A percentile compares a stretch with the other conserved stretches of the same genome.
phyloP scores from a whole-genome alignment of 2,329 filamentous ascomycete genomes.

The Chrysosphaeria jannelii region DNA sequence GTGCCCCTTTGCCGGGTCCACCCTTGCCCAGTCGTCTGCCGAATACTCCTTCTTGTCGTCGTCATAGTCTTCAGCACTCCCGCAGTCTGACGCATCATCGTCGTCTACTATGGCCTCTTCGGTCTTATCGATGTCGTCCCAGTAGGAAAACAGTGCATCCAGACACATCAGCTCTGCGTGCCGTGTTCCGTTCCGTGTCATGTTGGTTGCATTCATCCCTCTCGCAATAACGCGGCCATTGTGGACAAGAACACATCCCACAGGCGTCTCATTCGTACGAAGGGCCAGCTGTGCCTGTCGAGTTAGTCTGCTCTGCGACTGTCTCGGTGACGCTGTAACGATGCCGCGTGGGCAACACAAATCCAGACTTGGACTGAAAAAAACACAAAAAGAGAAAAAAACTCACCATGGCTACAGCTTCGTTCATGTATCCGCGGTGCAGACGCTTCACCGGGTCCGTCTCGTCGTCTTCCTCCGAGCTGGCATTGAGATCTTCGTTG shows the following conservation, averaged over 20 bases:
- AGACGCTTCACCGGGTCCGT: constrained; percentile 6
- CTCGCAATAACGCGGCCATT: constrained; percentile 49
- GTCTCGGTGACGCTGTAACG: too few species aligned
- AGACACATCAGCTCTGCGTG: constrained; percentile 91
- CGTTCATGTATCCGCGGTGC: constrained; percentile 41
- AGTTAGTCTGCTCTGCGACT: too few species aligned
- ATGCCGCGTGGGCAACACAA: background rate
- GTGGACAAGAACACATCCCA: constrained; percentile 81
- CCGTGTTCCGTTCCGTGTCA: constrained; percentile 66
- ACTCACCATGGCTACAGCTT: constrained; percentile 60
- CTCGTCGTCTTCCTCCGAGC: constrained; percentile 7
- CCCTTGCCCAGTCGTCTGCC: constrained; percentile 17
- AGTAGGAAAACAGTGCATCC: constrained; percentile 19
- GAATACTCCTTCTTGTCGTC: constrained; percentile 6
- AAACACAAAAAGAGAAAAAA: constrained; percentile 1
- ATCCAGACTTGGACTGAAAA: background rate
- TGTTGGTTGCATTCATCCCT: constrained; percentile 93
- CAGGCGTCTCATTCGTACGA: constrained; percentile 67
- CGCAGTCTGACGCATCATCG: constrained; percentile 13
- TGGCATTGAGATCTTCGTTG: constrained; percentile 7
- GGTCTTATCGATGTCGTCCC: constrained; percentile 7
- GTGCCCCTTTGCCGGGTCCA: constrained; percentile 22
- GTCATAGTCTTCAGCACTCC: constrained; percentile 8
- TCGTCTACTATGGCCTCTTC: constrained; percentile 5
- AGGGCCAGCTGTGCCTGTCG: constrained; percentile 62